Evolutionary conservation across 345 rosid genomes (phyloP), one percentile per base, ranked within the genome.

Genomic region (Rhizophora apiculata): DNA sequence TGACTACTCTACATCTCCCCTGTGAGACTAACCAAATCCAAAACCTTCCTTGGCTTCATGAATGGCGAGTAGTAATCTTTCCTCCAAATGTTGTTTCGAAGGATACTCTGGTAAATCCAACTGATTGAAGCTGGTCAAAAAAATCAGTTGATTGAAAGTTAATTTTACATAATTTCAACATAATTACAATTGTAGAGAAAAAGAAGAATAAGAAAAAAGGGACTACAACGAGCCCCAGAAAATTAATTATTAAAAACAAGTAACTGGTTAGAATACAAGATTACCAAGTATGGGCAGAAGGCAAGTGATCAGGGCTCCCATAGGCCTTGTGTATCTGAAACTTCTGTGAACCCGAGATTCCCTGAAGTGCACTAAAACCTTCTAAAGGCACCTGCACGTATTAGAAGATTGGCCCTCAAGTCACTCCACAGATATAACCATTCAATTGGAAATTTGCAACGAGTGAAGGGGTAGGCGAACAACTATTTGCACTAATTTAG

Each of bases 311-410:
- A 7, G 86, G 69, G 72, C 96, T 89, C 72, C 99, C 99, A 65
- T 94, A 94, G 20, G 99, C 99, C 76, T 88, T 94, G 92, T 94
- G 99, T 81, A 91, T 94, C 81, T 94, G 99, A 68, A 94, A 94
- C 84, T 89, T 94, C 67, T 94, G 99, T 1, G 92, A 78, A 11
- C 99, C 97, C 31, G 99, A 94, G 63, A 94, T 94, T 65, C 99
- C 99, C 79, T 91, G 97, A 54, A 94, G 97, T 8, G 97, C 96
- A 63, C 89, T 88, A 74, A 89, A 94, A 54, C 99, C 99, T 84
- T 94, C 99, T 69, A 94, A 74, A 39, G 99, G 99, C 62, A 94
- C 99, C 97, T 94, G 85, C 62, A 62, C 32, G 49, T 59, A 55
- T 29, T 32, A 64, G 0, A 30, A 36, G 52, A 58, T 31, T 26